Evolutionary conservation across 257 asterid genomes (phyloP).

Genomic region (Solanum rostratum): DNA sequence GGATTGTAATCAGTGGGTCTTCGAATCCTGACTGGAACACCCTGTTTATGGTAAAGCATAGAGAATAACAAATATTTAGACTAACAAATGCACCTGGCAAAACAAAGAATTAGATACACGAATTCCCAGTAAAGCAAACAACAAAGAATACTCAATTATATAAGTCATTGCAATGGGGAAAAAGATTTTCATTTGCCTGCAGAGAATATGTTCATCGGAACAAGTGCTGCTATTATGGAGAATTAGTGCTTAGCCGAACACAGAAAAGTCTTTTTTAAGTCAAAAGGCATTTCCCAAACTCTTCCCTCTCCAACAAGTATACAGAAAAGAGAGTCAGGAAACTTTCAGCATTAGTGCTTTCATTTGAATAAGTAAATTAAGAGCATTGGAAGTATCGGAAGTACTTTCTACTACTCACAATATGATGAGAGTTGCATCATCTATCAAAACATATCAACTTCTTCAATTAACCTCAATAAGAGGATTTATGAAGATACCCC

Average conservation of each 20-base stretch:
- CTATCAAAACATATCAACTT: neutral
- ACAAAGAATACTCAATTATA: neutral
- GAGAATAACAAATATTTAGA: neutral
- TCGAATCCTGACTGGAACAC: constrained; percentile 93
- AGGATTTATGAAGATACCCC: neutral
- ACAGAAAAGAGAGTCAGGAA: neutral
- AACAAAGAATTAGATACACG: neutral
- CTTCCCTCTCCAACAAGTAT: neutral
- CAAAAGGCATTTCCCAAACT: neutral
- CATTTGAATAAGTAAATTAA: neutral
- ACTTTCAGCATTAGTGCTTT: neutral
- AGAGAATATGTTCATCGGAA: neutral
- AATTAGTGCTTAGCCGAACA: neutral
- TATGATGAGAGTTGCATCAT: neutral
- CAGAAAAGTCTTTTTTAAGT: neutral
- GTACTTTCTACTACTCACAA: neutral
- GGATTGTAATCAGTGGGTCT: constrained; percentile 97
- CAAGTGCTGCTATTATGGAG: neutral
- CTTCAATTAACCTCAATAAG: neutral
- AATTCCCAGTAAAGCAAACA: neutral
- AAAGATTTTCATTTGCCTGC: neutral
- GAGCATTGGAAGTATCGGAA: neutral
- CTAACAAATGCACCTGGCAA: neutral
- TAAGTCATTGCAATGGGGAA: neutral
- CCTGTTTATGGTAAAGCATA: constrained; percentile 26